Percentiles rank a stretch among this genome's conserved stretches.
These are phyloP conservation scores for Coemansia sp. DNA, from an alignment of 192 early-diverging fungal genomes.

Conservation along the genomic window DNA sequence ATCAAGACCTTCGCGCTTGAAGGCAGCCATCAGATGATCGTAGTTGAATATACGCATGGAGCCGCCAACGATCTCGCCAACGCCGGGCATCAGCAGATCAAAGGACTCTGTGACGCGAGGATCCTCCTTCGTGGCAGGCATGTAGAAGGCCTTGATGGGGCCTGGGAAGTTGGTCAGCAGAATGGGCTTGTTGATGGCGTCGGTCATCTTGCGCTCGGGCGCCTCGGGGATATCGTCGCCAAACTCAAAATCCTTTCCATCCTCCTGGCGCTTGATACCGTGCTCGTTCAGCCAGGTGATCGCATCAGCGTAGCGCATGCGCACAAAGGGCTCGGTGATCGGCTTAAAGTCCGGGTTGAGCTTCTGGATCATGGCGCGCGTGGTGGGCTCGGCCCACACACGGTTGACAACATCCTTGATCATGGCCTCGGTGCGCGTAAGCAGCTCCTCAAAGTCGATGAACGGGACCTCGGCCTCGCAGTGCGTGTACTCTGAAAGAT, in stretches of 20 bases:
- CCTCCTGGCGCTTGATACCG: constrained; percentile 82
- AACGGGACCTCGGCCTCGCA: constrained; percentile 97
- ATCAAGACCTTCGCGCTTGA: constrained; percentile 89
- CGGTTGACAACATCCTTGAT: constrained; percentile 78
- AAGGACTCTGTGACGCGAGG: constrained; percentile 88
- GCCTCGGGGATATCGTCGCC: constrained; percentile 99
- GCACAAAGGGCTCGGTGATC: constrained; percentile 75
- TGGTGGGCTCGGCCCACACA: constrained; percentile 73
- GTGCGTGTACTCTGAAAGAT: constrained; percentile 96
- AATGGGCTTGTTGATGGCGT: constrained; percentile 93
- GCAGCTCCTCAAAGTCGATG: constrained; percentile 87
- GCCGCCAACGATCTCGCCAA: constrained; percentile 98
- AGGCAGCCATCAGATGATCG: constrained; percentile 75
- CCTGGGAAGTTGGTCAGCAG: constrained; percentile 95
- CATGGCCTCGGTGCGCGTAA: constrained; percentile 87
- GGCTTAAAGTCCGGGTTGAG: constrained; percentile 89
- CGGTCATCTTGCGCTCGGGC: constrained; percentile 99
- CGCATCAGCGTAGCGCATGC: constrained; percentile 96
- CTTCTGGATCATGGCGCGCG: constrained; percentile 75
- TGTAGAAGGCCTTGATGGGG: constrained; percentile 99
- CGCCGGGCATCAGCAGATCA: constrained; percentile 96
- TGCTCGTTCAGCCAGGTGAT: constrained; percentile 92
- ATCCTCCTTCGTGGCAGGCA: constrained; percentile 90
- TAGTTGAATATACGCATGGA: constrained; percentile 94
- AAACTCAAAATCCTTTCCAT: constrained; percentile 88